Percentiles rank a stretch among this genome's conserved stretches.
Evolutionary conservation across 305 asterid species (phyloP).

Genomic region (Solanum hybrid): DNA sequence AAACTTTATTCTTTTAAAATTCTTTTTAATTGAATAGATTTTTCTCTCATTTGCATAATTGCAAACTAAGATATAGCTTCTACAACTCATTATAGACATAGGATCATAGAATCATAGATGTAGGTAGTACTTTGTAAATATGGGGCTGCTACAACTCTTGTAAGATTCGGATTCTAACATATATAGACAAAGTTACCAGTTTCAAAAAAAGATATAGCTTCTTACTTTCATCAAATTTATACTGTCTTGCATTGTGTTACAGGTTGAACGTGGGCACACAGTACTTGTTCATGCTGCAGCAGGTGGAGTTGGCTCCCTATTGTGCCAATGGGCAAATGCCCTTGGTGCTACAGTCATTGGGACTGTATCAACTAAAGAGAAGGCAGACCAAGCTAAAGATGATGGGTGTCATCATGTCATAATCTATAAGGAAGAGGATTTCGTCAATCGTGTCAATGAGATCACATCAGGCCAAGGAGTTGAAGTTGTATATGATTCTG

Average conservation of each 20-base stretch:
- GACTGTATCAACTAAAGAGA: slow-evolving; percentile 78
- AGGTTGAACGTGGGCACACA: slow-evolving; percentile 85
- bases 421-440: slow-evolving; percentile 65
- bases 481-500: slow-evolving; percentile 93
- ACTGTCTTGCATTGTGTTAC: slow-evolving; percentile 4
- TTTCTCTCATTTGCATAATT: background rate
- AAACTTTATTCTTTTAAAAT: background rate
- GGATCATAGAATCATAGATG: no score
- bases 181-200: no score
- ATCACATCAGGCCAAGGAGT: slow-evolving; percentile 87
- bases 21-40: background rate
- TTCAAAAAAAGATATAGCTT: background rate
- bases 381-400: slow-evolving; percentile 79
- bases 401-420: slow-evolving; percentile 91
- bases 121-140: no score
- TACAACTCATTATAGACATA: no score
- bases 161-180: no score
- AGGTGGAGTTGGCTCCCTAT: slow-evolving; percentile 85
- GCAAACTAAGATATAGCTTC: background rate
- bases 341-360: slow-evolving; percentile 94
- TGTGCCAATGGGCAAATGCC: slow-evolving; percentile 92
- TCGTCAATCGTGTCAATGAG: slow-evolving; percentile 71
- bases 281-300: slow-evolving; percentile 95
- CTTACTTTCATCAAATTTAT: background rate
- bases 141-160: no score